Evolutionary conservation across 176 grass and related monocot genomes (phyloP).

Genomic region (Avena insularis): DNA sequence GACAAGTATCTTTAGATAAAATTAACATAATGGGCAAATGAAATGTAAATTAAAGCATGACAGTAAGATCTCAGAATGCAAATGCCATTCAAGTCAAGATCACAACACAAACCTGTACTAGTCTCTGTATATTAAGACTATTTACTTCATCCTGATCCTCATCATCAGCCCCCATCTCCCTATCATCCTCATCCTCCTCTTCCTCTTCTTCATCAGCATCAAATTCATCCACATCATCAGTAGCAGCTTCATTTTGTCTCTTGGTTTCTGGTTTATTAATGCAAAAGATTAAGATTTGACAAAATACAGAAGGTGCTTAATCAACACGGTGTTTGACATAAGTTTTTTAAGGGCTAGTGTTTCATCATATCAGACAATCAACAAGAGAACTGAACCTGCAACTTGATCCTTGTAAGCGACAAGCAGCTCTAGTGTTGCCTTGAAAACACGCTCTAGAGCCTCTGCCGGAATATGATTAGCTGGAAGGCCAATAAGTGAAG

Average conservation of each 20-base stretch:
- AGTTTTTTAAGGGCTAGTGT: background rate
- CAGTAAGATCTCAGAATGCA: background rate
- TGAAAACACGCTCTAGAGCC: slow-evolving; percentile 83
- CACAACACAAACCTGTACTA: slow-evolving; percentile 73
- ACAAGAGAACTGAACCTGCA: slow-evolving; percentile 63
- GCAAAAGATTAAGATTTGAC: slow-evolving; percentile 24
- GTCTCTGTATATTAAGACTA: slow-evolving; percentile 64
- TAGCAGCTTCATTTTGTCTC: slow-evolving; percentile 54
- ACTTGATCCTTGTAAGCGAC: slow-evolving; percentile 88
- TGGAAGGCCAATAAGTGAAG: slow-evolving; percentile 88
- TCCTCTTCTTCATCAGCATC: slow-evolving; percentile 74
- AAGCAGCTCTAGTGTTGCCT: slow-evolving; percentile 88
- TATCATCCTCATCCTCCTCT: slow-evolving; percentile 73
- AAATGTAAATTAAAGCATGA: background rate
- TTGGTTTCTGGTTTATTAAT: slow-evolving; percentile 63
- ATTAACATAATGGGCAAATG: slow-evolving; percentile 12
- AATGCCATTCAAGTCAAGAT: slow-evolving; percentile 23
- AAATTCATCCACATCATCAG: slow-evolving; percentile 84
- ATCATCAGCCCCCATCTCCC: slow-evolving; percentile 82
- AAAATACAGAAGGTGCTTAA: background rate
- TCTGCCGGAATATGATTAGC: slow-evolving; percentile 80
- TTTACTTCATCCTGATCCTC: slow-evolving; percentile 80
- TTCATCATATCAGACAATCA: slow-evolving; percentile 19
- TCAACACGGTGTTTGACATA: background rate
- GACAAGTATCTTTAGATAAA: background rate